A percentile compares a stretch with the other conserved stretches of the same genome.
These are phyloP conservation scores for Vitis hybrid DNA, from an alignment of 177 flowering plant genomes.

Conservation along the genomic window DNA sequence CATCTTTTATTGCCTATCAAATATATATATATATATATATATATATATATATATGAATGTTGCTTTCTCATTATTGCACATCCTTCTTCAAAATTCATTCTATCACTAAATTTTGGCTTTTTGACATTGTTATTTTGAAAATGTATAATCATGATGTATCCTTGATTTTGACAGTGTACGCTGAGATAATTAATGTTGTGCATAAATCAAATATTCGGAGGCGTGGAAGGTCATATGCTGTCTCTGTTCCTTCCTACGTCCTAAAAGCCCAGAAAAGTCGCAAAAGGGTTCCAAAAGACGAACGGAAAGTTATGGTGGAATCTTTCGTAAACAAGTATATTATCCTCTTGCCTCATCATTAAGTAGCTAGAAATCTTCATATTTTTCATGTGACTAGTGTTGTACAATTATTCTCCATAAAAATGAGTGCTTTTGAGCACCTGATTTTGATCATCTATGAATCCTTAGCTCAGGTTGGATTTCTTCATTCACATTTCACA, in stretches of 20 bases:
- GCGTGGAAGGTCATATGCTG: slow-evolving; percentile 31
- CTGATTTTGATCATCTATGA: no score
- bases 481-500: no score
- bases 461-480: no score
- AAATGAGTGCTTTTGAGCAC: no score
- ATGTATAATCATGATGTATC: background rate
- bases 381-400: background rate
- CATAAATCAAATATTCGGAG: slow-evolving; percentile 13
- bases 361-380: background rate
- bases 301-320: slow-evolving; percentile 37
- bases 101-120: background rate
- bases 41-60: no score
- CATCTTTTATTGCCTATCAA: no score
- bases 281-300: slow-evolving; percentile 27
- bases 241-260: slow-evolving; percentile 25
- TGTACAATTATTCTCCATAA: no score
- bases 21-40: no score
- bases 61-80: background rate
- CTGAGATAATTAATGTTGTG: slow-evolving; percentile 11
- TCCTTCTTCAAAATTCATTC: background rate
- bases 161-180: slow-evolving; percentile 8
- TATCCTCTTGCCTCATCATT: background rate
- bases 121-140: background rate
- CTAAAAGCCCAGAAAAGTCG: slow-evolving; percentile 9
- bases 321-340: slow-evolving; percentile 37